phyloP scores from a whole-genome alignment of 2,329 filamentous ascomycete species.

The Colletotrichum filicis region DNA sequence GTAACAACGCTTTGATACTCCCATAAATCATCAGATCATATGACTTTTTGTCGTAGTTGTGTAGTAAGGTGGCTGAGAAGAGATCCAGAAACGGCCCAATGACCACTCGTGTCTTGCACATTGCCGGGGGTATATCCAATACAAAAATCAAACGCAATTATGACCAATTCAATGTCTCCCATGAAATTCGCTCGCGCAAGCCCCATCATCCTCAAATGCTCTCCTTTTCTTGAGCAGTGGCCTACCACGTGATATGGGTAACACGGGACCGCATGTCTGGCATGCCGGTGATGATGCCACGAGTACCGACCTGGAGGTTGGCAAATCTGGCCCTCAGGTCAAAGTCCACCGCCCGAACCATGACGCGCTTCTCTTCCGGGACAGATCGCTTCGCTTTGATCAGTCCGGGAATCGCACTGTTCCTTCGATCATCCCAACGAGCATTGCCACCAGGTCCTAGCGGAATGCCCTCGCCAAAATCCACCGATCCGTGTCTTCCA shows the following conservation, averaged over 20 bases:
- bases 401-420: slow-evolving; percentile 38
- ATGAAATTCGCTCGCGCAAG: not conserved
- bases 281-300: slow-evolving; percentile 58
- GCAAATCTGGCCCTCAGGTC: slow-evolving; percentile 63
- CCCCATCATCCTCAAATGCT: not conserved
- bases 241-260: slow-evolving; percentile 60
- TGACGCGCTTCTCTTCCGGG: slow-evolving; percentile 65
- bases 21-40: not conserved
- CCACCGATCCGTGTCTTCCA: slow-evolving; percentile 42
- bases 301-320: slow-evolving; percentile 63
- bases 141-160: slow-evolving; percentile 2
- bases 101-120: slow-evolving; percentile 7
- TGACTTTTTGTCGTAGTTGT: not conserved
- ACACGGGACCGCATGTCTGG: slow-evolving; percentile 59
- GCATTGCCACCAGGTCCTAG: slow-evolving; percentile 57
- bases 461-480: slow-evolving; percentile 44
- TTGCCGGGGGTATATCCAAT: slow-evolving; percentile 34
- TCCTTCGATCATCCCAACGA: slow-evolving; percentile 48
- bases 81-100: not conserved
- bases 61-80: not conserved
- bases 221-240: no score
- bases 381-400: slow-evolving; percentile 46
- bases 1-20: not conserved
- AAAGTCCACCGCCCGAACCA: slow-evolving; percentile 67
- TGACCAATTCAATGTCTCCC: not conserved